Conservation (phyloP, 331 rosid species). For the Malus hybrid region DNA sequence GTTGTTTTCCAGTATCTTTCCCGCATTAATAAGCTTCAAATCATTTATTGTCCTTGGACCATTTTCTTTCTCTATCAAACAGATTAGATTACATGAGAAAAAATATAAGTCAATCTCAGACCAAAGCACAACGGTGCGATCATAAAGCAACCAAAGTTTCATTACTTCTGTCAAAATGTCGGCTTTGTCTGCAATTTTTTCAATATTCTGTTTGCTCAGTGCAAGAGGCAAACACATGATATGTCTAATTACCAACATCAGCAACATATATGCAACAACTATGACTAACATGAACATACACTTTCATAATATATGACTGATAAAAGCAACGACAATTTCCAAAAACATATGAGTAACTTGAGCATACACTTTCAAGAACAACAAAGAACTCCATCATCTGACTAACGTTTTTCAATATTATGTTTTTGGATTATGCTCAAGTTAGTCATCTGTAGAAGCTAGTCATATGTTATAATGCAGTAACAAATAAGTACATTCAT, state of each 20-base stretch:
- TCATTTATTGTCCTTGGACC: constrained; percentile 32
- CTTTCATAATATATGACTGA: neutral
- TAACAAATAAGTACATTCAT: neutral
- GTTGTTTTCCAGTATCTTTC: constrained; percentile 41
- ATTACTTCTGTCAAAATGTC: neutral
- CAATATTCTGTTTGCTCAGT: neutral
- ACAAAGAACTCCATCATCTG: no score
- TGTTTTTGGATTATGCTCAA: no score
- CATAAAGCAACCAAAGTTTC: neutral
- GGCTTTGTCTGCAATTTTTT: neutral
- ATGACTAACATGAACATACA: neutral
- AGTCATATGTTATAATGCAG: neutral
- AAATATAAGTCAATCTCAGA: neutral
- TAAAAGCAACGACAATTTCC: neutral
- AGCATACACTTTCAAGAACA: no score
- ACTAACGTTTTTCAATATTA: no score
- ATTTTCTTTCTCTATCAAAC: constrained; percentile 27
- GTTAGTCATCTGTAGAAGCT: no score
- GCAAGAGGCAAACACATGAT: neutral
- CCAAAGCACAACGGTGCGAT: neutral
- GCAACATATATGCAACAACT: neutral
- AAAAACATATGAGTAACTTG: no score
- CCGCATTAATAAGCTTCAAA: constrained; percentile 44
- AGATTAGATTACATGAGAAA: constrained; percentile 2
- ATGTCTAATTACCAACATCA: neutral